Conservation (phyloP, 352 stramenopile genomes). For the Phytophthora sojae region DNA sequence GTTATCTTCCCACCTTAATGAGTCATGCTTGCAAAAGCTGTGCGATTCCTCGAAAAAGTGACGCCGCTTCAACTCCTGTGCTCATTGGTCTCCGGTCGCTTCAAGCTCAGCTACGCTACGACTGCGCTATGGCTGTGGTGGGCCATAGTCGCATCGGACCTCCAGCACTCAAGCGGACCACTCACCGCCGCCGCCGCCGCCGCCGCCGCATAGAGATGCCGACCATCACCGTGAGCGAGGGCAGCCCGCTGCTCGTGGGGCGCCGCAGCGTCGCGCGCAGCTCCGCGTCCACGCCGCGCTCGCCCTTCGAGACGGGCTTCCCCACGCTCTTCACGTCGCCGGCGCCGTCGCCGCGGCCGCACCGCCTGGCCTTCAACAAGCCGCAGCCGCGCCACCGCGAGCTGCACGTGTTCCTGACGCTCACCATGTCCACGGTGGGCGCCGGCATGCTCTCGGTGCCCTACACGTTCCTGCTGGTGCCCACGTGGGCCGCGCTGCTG, state of each 20-base stretch:
- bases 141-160: slow-evolving; percentile 10
- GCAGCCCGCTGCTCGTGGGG: slow-evolving; percentile 31
- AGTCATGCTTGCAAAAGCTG: too few relatives aligned
- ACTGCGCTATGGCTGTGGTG: too few relatives aligned
- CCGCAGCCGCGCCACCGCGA: slow-evolving; percentile 46
- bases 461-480: slow-evolving; percentile 73
- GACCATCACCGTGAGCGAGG: slow-evolving; percentile 27
- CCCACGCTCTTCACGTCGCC: slow-evolving; percentile 70
- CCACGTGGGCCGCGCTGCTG: slow-evolving; percentile 49
- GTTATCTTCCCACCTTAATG: too few relatives aligned
- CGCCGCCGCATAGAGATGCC: slow-evolving; percentile 15
- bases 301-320: slow-evolving; percentile 78
- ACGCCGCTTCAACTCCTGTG: background rate
- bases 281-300: slow-evolving; percentile 48
- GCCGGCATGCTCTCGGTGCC: slow-evolving; percentile 75
- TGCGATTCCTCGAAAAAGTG: background rate
- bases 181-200: too few relatives aligned
- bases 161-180: slow-evolving; percentile 8
- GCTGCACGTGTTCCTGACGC: slow-evolving; percentile 76
- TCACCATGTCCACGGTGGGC: slow-evolving; percentile 83
- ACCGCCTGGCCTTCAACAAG: slow-evolving; percentile 58
- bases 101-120: background rate
- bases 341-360: slow-evolving; percentile 58
- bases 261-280: slow-evolving; percentile 18
- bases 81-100: background rate